phyloP scores from a whole-genome alignment of 2,329 filamentous ascomycete genomes.

The Phialemonium atrogriseum region DNA sequence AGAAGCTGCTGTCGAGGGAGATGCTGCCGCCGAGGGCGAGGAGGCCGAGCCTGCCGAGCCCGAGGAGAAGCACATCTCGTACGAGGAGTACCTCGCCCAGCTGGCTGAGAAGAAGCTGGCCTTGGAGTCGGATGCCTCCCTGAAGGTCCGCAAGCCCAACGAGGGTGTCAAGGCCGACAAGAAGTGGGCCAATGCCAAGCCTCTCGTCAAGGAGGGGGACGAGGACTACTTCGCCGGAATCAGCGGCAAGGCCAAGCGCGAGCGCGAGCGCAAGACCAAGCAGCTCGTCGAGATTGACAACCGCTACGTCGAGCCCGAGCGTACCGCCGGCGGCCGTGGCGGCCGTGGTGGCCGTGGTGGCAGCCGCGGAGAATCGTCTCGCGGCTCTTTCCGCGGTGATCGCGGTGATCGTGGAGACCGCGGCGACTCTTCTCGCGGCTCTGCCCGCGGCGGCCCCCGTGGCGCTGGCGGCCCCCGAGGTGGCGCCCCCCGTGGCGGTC shows the following conservation, averaged over 20 bases:
- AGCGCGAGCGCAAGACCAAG: constrained; percentile 91
- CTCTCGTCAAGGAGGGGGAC: constrained; percentile 54
- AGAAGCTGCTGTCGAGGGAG: constrained; percentile 45
- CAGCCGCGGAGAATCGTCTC: too few species aligned
- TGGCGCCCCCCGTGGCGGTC: constrained; percentile 29
- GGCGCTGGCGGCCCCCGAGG: constrained; percentile 31
- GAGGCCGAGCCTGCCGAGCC: constrained; percentile 24
- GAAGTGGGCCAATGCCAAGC: constrained; percentile 86
- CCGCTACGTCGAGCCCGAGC: constrained; percentile 65
- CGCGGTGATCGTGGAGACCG: constrained; percentile 37
- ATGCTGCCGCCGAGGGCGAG: constrained; percentile 25
- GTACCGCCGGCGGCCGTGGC: constrained; percentile 46
- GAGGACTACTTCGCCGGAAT: constrained; percentile 71
- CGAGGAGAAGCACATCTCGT: constrained; percentile 70
- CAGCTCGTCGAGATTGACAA: constrained; percentile 81
- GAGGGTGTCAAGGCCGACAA: constrained; percentile 82
- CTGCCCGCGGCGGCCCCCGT: constrained; percentile 37
- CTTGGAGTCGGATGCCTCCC: constrained; percentile 49
- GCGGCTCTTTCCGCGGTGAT: constrained; percentile 39
- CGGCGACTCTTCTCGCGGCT: constrained; percentile 35
- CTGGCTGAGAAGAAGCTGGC: constrained; percentile 65
- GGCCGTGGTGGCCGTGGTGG: constrained; percentile 43
- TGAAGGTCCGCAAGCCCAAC: constrained; percentile 81
- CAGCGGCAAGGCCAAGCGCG: constrained; percentile 70
- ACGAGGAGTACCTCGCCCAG: constrained; percentile 76